Base-by-base conservation (phyloP, 306 rosid species). In the Sechiopsis laciniata region DNA sequence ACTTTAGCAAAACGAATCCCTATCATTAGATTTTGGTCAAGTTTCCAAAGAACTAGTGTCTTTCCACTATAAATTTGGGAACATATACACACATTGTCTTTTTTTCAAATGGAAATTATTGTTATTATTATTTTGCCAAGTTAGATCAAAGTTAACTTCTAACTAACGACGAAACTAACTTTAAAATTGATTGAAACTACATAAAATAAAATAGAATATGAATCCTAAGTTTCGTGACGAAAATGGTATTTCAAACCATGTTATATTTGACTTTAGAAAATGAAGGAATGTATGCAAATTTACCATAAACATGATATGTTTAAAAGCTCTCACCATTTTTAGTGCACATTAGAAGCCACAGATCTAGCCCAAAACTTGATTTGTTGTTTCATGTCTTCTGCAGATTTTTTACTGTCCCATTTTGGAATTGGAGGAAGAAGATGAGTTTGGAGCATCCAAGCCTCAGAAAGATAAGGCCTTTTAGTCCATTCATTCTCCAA, bases 291-390 rank as follows among this genome's bases (percentile, higher is more conserved):
- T 56, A 10, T 19, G 7, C 61, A 56, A 20, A 1, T 57, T 57
- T 57, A 0, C 29, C 29, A 3, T 20, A 20, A 20, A 56, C 22
- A 20, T 56, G 32, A 15, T 56, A 20, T 58, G 66, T 60, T 42
- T 10, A 19, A 4, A 19, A 19, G 54, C 32, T 12, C 24, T 68
- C 17, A 45, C 37, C 57, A 68, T 21, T 46, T 68, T 68, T 22
- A 68, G 37, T 60, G 72, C 57, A 89, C 86, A 58, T 91, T 87
- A 22, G 95, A 84, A 21, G 96, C 98, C 71, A 94, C 96, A 77
- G 90, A 66, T 85, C 88, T 86, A 58, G 96, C 98, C 98, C 98
- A 94, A 76, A 86, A 89, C 85, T 84, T 94, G 84, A 94, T 88
- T 22, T 87, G 88, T 71, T 84, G 82, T 81, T 94, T 90, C 85